Evolutionary conservation across 495 filamentous ascomycete genomes (phyloP), one percentile per base, ranked within the genome.

Genomic region (Hyaloscypha bicolor): DNA sequence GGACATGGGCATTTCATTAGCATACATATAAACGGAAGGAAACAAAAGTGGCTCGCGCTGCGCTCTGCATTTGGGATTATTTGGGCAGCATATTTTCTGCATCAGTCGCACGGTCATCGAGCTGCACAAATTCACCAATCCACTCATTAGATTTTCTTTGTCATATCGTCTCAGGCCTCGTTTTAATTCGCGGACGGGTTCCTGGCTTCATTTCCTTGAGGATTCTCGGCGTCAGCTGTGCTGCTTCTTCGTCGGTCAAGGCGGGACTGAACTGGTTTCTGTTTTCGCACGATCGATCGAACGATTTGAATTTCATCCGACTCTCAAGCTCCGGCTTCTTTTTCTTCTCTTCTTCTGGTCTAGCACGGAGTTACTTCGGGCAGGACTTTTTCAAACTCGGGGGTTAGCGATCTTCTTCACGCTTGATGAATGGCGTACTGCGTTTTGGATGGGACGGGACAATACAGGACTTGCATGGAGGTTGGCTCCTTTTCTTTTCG

Each of bases 41-140:
- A 68, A 63, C 68, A 73, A 73, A 73, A 73, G 72, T 71, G 66
- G 72, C 72, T 73, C 72, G 64, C 72, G 72, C 72, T 73, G 64
- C 71, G 65, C 53, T 64, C 25, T 60, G 56, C 56, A 60, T 60
- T 60, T 32, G n/a, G 29, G 30, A 35, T 33, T 29, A 60, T 48
- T 48, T 4, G 16, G 42, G 16, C 42, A 48, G 2, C 42, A 48
- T 14, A 19, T 48, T 48, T 8, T 19, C 42, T 48, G 42, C 42
- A 48, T 48, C 42, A 48, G 42, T 48, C 16, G 42, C 42, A 48
- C 42, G 16, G 8, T 48, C 42, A 11, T 48, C 42, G 42, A 6
- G 16, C 42, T 48, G 42, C 42, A 48, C 42, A 48, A 2, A 19
- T 12, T 48, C 42, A 48, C 42, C 42, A 19, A 48, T 48, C 9